phyloP scores from a whole-genome alignment of 23 red algal genomes.

The Gracilaria vermiculophylla region DNA sequence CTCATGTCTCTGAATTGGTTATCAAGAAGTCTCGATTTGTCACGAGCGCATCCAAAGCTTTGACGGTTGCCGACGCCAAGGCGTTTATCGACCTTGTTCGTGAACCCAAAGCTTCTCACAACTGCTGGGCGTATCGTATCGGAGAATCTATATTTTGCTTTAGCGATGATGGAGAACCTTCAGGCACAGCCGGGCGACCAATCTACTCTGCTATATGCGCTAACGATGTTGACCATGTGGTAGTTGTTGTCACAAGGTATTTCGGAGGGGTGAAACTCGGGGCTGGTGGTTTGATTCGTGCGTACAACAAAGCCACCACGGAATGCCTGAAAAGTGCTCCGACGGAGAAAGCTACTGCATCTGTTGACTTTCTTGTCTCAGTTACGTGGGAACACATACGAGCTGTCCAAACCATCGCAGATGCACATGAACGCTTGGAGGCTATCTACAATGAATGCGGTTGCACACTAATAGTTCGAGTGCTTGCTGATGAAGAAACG shows the following conservation, averaged over 20 bases:
- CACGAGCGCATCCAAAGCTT: background rate
- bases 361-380: background rate
- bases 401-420: conserved; percentile 15
- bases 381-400: conserved; percentile 17
- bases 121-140: conserved; percentile 53
- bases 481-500: background rate
- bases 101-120: conserved; percentile 37
- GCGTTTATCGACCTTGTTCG: conserved; percentile 28
- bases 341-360: background rate
- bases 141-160: background rate
- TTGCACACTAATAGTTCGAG: conserved; percentile 14
- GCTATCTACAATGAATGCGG: conserved; percentile 1
- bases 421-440: background rate
- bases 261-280: conserved; percentile 70
- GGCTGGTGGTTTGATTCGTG: conserved; percentile 48
- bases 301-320: conserved; percentile 10
- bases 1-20: conserved; percentile 32
- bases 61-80: background rate
- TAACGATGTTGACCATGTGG: conserved; percentile 13
- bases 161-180: conserved; percentile 57
- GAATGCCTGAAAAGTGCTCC: conserved; percentile 10
- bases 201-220: conserved; percentile 36
- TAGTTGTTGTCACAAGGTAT: conserved; percentile 44
- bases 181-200: conserved; percentile 49
- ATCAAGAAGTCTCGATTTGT: conserved; percentile 65